These are phyloP conservation scores for Blastocrithidia nonstop DNA, from an alignment of 208 protist genomes.

Conservation along the genomic window DNA sequence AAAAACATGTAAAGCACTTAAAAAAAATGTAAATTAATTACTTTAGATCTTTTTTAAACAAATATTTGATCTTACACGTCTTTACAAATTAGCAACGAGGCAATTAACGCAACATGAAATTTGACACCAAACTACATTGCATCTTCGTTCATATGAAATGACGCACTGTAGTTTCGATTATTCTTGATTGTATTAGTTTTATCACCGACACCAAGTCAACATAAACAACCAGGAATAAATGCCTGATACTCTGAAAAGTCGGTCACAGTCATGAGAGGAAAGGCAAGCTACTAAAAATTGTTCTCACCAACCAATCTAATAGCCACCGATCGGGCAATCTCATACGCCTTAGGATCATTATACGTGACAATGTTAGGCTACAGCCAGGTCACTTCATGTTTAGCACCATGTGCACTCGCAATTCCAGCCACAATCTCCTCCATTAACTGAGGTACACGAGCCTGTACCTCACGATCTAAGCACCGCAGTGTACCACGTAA, in stretches of 20 bases:
- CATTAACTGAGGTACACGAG: constrained; percentile 34
- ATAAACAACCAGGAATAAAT: constrained; percentile 55
- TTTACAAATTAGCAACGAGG: constrained; percentile 31
- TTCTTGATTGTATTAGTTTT: no score
- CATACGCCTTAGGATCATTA: constrained; percentile 57
- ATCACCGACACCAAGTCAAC: constrained; percentile 41
- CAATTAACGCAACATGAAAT: constrained; percentile 44
- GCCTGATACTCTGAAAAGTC: constrained; percentile 70
- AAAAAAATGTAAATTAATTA: not conserved
- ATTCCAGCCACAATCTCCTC: constrained; percentile 56
- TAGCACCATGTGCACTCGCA: constrained; percentile 34
- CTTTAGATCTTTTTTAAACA: not conserved
- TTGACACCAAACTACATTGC: constrained; percentile 57
- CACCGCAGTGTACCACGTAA: constrained; percentile 56
- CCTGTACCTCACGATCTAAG: constrained; percentile 43
- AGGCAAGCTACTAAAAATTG: constrained; percentile 27
- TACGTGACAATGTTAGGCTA: constrained; percentile 69
- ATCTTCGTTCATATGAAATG: constrained; percentile 38
- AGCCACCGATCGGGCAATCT: constrained; percentile 26
- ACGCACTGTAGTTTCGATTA: constrained; percentile 63
- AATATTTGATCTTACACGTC: not conserved
- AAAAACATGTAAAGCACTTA: not conserved
- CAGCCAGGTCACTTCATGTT: constrained; percentile 50
- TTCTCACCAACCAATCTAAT: constrained; percentile 20
- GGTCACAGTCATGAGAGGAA: constrained; percentile 32